Conservation (phyloP, 1,284 basidiomycete genomes). For the Ustilago lituana region DNA sequence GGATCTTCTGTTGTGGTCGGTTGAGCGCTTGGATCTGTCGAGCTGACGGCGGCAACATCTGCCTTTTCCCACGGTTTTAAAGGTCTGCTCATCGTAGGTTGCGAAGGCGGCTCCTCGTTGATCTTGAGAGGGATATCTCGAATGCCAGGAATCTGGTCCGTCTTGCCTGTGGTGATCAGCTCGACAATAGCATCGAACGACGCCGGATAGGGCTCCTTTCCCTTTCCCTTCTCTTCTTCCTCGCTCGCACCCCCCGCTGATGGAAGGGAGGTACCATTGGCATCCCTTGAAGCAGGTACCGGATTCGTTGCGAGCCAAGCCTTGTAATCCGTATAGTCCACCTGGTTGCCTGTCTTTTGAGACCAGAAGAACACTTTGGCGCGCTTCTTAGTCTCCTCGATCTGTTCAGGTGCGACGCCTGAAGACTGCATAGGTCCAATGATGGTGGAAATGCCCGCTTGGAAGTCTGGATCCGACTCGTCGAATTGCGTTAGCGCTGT, state of each 20-base stretch:
- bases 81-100: constrained; percentile 46
- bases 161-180: constrained; percentile 63
- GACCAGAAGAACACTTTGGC: constrained; percentile 53
- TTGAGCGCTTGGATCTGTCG: constrained; percentile 1
- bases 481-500: constrained; percentile 30
- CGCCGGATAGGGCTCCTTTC: constrained; percentile 56
- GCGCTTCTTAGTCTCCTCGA: constrained; percentile 38
- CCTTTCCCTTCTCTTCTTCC: constrained; percentile 3
- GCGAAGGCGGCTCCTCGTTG: constrained; percentile 55
- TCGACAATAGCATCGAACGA: constrained; percentile 65
- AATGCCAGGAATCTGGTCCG: constrained; percentile 63
- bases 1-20: neutral
- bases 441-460: constrained; percentile 53
- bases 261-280: neutral
- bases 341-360: constrained; percentile 37
- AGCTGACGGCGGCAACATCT: constrained; percentile 1
- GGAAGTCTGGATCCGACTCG: constrained; percentile 36
- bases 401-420: constrained; percentile 39
- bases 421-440: constrained; percentile 42
- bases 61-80: constrained; percentile 61
- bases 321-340: constrained; percentile 39
- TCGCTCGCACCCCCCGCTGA: neutral
- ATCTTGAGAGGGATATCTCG: constrained; percentile 64
- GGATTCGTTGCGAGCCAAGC: constrained; percentile 28
- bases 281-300: neutral